Base-by-base conservation (phyloP, 345 rosid species). In the Hirschfeldia incana region DNA sequence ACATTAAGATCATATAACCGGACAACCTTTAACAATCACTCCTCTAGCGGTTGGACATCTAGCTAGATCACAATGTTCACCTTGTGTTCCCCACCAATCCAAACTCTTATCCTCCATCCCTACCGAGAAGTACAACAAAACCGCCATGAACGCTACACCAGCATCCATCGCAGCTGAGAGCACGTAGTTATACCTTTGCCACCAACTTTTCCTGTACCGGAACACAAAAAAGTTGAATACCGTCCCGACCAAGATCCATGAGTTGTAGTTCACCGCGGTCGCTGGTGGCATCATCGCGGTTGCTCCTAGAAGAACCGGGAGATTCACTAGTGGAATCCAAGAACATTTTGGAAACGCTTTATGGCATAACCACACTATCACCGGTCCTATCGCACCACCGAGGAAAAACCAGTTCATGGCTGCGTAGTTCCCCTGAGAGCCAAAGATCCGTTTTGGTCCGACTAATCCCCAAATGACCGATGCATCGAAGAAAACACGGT, bases 321-420 rank as follows among this genome's bases (percentile, higher is more conserved):
- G 94, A 82, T 94, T 94, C 66, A 92, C 88, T 1, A 94, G 85
- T 36, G 89, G 97, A 76, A 91, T 94, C 98, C 98, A 94, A 28
- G 89, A 70, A 79, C 87, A 88, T 76, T 79, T 82, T 42, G 98
- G 98, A 78, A 94, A 91, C 32, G 87, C 76, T 84, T 88, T 94
- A 84, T 94, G 94, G 9, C 86, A 70, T 58, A 88, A 72, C 97
- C 97, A 89, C 7, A 94, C 87, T 3, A 94, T 71, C 8, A 87
- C 68, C 1, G 97, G 98, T 84, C 98, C 97, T 68, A 89, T 8
- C 11, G 91, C 91, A 17, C 97, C 97, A 42, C 91, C 93, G 0
- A 94, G 75, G 81, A 94, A 94, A 78, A 94, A 94, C 98, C 94
- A 91, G 66, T 94, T 94, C 89, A 91, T 83, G 21, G 90, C 86